Base-by-base conservation (phyloP, 805 yeast genomes). In the Metschnikowia arizonensis region DNA sequence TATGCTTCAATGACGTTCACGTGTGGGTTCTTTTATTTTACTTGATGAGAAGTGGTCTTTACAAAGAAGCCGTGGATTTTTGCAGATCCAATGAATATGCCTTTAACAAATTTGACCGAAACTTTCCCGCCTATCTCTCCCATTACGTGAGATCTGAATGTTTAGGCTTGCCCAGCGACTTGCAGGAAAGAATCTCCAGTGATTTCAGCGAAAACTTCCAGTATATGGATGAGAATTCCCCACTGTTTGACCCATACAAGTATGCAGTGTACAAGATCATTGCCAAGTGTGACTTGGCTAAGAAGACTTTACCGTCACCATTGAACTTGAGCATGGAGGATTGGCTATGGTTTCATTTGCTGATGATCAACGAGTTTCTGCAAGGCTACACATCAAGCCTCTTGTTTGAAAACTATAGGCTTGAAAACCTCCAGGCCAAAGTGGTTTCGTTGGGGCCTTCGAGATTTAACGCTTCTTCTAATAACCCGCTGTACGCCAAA, bases 291-390 rank as follows among this genome's bases (percentile, higher is more conserved):
- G 83, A 82, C 67, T 60, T 84, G 59, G 71, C 85, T 39, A 74
- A 82, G 63, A 81, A 81, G 63, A 69, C 78, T 50, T 68, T 90
- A 55, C 81, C 95, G 30, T 63, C 81, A n/a, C 70, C 78, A 31
- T 78, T 91, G 25, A 77, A 85, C 31, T 66, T 81, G 30, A 86
- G 95, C 47, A 79, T 90, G 39, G 98, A 91, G 64, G 98, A 91
- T 66, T 91, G 98, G 98, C 64, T 91, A 40, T 91, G 99, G 99
- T 79, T 86, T 60, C 97, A 93, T 64, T 74, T 93, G 46, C 76
- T 81, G 64, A 73, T 91, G 24, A 79, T 86, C 12, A 78, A 82
- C 45, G 91, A 87, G 56, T 60, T 55, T 40, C 53, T 49, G 40
- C 49, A 53, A 14, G 57, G 55, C 12, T 32, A 52, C 7, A n/a